A percentile compares a stretch with the other conserved stretches of the same genome.
Evolutionary conservation across 164 flowering plant genomes (phyloP).

Genomic region (Kingdonia uniflora): DNA sequence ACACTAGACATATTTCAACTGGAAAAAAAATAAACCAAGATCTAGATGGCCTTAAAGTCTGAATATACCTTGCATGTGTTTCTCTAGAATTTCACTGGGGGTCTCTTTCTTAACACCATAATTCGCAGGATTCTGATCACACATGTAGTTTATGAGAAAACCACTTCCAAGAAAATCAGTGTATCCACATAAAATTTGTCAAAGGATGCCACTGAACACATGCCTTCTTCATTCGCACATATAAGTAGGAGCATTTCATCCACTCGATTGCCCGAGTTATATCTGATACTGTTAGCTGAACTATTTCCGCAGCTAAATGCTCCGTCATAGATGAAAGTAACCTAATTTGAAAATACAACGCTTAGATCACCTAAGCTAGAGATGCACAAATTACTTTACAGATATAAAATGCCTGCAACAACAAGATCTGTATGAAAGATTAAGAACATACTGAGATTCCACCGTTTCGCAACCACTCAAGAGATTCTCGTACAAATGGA

Average conservation of each 20-base stretch:
- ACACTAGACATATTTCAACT: no score
- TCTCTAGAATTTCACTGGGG: constrained; percentile 50
- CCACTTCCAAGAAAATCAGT: constrained; percentile 3
- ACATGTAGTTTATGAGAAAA: constrained; percentile 13
- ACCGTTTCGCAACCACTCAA: constrained; percentile 91
- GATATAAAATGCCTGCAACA: not conserved
- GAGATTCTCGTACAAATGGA: constrained; percentile 92
- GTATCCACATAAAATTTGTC: constrained; percentile 1
- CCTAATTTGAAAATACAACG: constrained; percentile 24
- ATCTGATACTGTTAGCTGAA: constrained; percentile 79
- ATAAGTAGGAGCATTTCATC: constrained; percentile 92
- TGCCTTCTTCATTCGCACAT: constrained; percentile 90
- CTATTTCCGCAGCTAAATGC: constrained; percentile 97
- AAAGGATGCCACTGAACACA: constrained; percentile 14
- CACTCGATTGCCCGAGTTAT: constrained; percentile 88
- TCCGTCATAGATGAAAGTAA: constrained; percentile 81
- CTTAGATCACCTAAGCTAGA: constrained; percentile 4
- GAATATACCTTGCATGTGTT: constrained; percentile 66
- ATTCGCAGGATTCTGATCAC: constrained; percentile 65
- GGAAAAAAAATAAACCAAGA: no score
- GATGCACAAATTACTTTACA: not conserved
- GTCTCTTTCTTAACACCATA: constrained; percentile 62
- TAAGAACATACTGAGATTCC: constrained; percentile 75
- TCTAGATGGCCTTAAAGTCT: not conserved
- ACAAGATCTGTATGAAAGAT: constrained; percentile 3